Evolutionary conservation across 208 protist genomes (phyloP), one percentile per base, ranked within the genome.

Genomic region (Porcisia hertigi): DNA sequence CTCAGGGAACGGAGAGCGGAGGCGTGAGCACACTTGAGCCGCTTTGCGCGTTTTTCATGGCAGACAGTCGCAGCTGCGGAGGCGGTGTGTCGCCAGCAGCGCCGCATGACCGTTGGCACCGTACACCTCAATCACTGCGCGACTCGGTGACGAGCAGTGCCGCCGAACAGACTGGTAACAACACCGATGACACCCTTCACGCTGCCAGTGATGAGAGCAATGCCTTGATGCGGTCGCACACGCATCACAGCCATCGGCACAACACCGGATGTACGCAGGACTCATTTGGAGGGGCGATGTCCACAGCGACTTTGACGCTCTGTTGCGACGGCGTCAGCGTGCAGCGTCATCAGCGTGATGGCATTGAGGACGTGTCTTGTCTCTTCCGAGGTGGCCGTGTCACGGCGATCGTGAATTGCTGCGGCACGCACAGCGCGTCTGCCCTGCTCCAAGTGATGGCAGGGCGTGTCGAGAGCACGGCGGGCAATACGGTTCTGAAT

Each of bases 371-470:
- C 16, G 81, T 82, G 52, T 82, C 81, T 0, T 88, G 85, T 25
- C 79, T 91, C 41, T 85, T 91, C 39, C 55, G 75, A 18, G 77
- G 89, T 25, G 89, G 87, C 6, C 86, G 89, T 1, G 63, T 93
- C n/a, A 91, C 87, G 43, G 86, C 83, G 18, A 71, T 93, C n/a
- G 81, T 93, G 34, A 89, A 87, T 63, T 85, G 80, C 83, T 87
- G 83, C 59, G 87, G 85, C 34, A 84, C 82, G 7, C 83, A 84
- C 77, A 80, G 73, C 54, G 83, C 83, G 16, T 82, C 83, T 8
- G 66, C 84, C 54, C 64, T 93, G 55, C 81, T 93, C 20, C 41
- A 62, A 69, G 83, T 78, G 9, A 69, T 94, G 5, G 80, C 84
- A 11, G 90, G 86, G 2, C 66, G 75, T 14, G 80, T 85, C 45